These are phyloP conservation scores for Simplicillium sp. DNA, from an alignment of 2,329 filamentous ascomycete genomes.

Conservation along the genomic window DNA sequence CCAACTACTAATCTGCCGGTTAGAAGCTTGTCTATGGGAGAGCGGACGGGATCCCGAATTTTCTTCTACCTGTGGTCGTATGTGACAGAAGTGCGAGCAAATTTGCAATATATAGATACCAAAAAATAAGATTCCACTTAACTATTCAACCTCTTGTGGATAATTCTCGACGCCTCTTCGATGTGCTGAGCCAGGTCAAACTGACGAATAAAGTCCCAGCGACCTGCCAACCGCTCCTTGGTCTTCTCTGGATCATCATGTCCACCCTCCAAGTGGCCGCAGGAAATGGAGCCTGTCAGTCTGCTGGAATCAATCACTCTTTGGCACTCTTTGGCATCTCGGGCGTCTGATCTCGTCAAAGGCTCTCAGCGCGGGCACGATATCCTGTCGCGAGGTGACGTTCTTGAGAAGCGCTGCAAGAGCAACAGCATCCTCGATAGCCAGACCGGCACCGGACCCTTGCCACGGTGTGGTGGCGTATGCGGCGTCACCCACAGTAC, in stretches of 20 bases:
- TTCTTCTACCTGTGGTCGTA: no score
- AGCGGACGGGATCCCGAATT: no score
- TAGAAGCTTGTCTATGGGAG: no score
- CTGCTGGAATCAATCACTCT: not conserved
- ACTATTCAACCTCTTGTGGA: no score
- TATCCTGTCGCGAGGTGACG: not conserved
- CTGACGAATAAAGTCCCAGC: not conserved
- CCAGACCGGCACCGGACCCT: conserved; percentile 13
- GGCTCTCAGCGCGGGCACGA: conserved; percentile 8
- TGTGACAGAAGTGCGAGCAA: no score
- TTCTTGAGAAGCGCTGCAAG: conserved; percentile 7
- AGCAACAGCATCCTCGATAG: conserved; percentile 15
- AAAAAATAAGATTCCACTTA: no score
- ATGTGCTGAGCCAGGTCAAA: not conserved
- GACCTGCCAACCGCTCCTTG: not conserved
- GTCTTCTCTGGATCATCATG: not conserved
- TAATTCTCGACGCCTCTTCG: no score
- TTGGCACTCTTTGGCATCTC: conserved; percentile 4
- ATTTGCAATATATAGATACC: no score
- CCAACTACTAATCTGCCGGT: no score
- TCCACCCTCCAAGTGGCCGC: not conserved
- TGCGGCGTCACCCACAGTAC: conserved; percentile 15
- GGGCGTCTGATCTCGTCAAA: conserved; percentile 7
- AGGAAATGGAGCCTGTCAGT: no score
- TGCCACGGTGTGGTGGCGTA: conserved; percentile 16